Conservation (phyloP, 176 grass and related monocot genomes). For the Juncus effusus region DNA sequence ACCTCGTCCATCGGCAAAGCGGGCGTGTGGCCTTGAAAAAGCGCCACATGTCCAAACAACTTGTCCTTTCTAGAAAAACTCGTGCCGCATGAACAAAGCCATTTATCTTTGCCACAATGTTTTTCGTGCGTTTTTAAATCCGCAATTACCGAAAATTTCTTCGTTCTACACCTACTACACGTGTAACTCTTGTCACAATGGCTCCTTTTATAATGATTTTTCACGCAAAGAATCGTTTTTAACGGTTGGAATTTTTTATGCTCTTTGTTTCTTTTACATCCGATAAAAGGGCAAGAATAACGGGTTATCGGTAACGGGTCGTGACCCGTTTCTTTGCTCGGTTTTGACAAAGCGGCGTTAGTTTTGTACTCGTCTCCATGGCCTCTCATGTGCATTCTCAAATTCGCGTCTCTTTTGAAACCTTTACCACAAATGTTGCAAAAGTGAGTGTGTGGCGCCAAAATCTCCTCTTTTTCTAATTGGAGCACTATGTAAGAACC, state of each 20-base stretch:
- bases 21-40: conserved; percentile 89
- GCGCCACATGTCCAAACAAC: conserved; percentile 73
- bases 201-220: conserved; percentile 93
- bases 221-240: conserved; percentile 87
- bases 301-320: conserved; percentile 56
- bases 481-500: conserved; percentile 87
- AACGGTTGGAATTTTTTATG: conserved; percentile 91
- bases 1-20: conserved; percentile 60
- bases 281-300: conserved; percentile 85
- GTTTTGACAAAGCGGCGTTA: conserved; percentile 74
- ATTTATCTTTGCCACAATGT: conserved; percentile 80
- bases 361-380: conserved; percentile 94
- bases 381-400: conserved; percentile 96
- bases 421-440: conserved; percentile 91
- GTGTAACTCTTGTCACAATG: conserved; percentile 96
- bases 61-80: conserved; percentile 89
- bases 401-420: conserved; percentile 91
- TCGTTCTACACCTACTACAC: conserved; percentile 78
- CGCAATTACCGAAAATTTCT: conserved; percentile 77
- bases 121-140: conserved; percentile 93
- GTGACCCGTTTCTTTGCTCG: conserved; percentile 41
- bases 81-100: conserved; percentile 82
- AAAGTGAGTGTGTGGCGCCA: conserved; percentile 89
- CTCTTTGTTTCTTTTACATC: conserved; percentile 90
- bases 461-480: conserved; percentile 85